Evolutionary conservation across 345 rosid species (phyloP), one percentile per base, ranked within the genome.

Genomic region (Rhizophora mangle): DNA sequence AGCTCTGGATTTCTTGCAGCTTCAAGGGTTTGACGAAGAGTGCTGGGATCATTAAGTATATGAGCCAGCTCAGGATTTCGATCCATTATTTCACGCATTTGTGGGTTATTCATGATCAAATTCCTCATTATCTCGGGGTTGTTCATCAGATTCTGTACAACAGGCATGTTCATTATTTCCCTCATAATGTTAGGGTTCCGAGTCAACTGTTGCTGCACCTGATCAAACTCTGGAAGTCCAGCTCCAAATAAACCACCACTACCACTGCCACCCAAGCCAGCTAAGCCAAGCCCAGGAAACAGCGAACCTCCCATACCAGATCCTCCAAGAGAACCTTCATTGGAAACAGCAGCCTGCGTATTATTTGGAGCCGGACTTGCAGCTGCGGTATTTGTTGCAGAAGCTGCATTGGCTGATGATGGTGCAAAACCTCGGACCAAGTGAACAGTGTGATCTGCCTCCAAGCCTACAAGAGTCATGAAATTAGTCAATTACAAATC

Each of bases 41-140:
- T 86, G 67, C 84, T 68, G 31, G 93, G 93, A 81, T 90, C 92
- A 66, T 87, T 90, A 49, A 85, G 93, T 43, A 90, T 74, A 73
- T 89, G 96, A 3, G 86, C 97, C 55, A 90, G 91, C 79, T 90
- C 96, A 59, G 90, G 98, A 74, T 93, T 90, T 62, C 92, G 90
- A 65, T 86, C 96, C 34, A 93, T 85, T 29, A 90, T 83, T 64
- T 86, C 98, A 59, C 96, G 91, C 91, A 85, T 86, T 65, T 83
- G 96, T 71, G 96, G 96, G 80, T 93, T 92, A 75, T 78, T 89
- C 87, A 81, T 86, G 47, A 90, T 86, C 83, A 87, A 78, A 74
- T 73, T 80, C 59, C 89, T 84, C 83, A 90, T 86, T 39, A 90
- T 65, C 27, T 92, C 93, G 0, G 97, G 92, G 76, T 90, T 87